phyloP scores from a whole-genome alignment of 306 rosid genomes.

The Coriaria nepalensis region DNA sequence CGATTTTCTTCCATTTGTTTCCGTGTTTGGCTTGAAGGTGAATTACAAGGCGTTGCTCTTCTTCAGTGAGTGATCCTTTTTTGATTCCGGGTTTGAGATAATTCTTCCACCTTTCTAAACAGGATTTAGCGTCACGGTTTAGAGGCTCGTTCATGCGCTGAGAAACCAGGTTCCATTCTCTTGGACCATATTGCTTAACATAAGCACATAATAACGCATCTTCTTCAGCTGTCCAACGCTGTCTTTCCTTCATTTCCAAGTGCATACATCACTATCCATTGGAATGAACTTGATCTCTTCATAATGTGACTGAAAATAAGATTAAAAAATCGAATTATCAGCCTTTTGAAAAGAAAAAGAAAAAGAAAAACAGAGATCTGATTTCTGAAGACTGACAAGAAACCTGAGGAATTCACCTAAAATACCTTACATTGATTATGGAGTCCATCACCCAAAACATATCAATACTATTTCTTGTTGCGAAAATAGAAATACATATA shows the following conservation, averaged over 20 bases:
- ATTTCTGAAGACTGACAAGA: too few species aligned
- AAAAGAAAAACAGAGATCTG: not conserved
- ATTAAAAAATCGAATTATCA: conserved; percentile 14
- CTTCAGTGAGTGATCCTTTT: conserved; percentile 75
- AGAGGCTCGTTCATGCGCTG: conserved; percentile 74
- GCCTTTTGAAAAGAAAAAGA: not conserved
- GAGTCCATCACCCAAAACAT: too few species aligned
- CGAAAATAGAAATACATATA: too few species aligned
- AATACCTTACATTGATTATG: too few species aligned
- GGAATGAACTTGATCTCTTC: conserved; percentile 43
- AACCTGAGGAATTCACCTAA: too few species aligned
- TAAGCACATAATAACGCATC: conserved; percentile 65
- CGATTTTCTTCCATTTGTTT: conserved; percentile 81
- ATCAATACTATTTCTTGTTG: too few species aligned
- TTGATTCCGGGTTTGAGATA: conserved; percentile 77
- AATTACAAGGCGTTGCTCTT: conserved; percentile 70
- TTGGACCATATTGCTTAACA: conserved; percentile 77
- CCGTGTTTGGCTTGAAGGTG: conserved; percentile 69
- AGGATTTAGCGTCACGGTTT: conserved; percentile 67
- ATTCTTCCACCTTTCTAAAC: conserved; percentile 86
- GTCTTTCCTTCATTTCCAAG: conserved; percentile 80
- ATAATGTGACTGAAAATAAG: conserved; percentile 41
- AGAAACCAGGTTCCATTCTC: conserved; percentile 83
- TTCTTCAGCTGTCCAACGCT: conserved; percentile 77
- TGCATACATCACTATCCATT: conserved; percentile 37